Conservation (phyloP, 2,329 filamentous ascomycete species). For the Cadophora malorum region DNA sequence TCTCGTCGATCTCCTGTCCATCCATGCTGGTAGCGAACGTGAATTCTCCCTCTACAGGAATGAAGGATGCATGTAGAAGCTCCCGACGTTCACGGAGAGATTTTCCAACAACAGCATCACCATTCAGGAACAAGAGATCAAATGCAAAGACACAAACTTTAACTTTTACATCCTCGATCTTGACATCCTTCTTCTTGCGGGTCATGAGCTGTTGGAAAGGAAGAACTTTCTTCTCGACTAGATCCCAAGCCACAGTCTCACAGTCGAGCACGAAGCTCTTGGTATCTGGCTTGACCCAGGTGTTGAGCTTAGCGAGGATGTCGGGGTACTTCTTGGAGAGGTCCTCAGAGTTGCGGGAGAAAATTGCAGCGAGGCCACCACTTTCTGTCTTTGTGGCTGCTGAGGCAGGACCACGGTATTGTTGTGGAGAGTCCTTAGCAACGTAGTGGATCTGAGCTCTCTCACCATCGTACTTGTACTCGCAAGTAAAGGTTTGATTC, state of each 20-base stretch:
- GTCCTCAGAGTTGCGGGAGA: conserved; percentile 97
- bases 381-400: conserved; percentile 61
- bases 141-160: conserved; percentile 98
- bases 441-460: conserved; percentile 99
- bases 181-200: conserved; percentile 95
- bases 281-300: conserved; percentile 88
- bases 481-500: conserved; percentile 93
- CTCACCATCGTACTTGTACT: conserved; percentile 99
- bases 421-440: conserved; percentile 75
- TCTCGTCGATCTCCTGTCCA: conserved; percentile 89
- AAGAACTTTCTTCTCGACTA: conserved; percentile 91
- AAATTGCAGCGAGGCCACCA: conserved; percentile 83
- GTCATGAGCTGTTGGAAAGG: conserved; percentile 99
- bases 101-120: conserved; percentile 86
- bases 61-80: conserved; percentile 75
- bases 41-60: conserved; percentile 86
- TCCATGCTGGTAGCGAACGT: conserved; percentile 87
- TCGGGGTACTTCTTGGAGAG: conserved; percentile 98
- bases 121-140: conserved; percentile 92
- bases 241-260: conserved; percentile 96
- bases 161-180: conserved; percentile 92
- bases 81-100: conserved; percentile 83
- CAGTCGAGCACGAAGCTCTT: conserved; percentile 98
- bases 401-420: conserved; percentile 67
- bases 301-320: conserved; percentile 84